phyloP scores from a whole-genome alignment of 2,329 filamentous ascomycete genomes.

The Calonectria pteridis region DNA sequence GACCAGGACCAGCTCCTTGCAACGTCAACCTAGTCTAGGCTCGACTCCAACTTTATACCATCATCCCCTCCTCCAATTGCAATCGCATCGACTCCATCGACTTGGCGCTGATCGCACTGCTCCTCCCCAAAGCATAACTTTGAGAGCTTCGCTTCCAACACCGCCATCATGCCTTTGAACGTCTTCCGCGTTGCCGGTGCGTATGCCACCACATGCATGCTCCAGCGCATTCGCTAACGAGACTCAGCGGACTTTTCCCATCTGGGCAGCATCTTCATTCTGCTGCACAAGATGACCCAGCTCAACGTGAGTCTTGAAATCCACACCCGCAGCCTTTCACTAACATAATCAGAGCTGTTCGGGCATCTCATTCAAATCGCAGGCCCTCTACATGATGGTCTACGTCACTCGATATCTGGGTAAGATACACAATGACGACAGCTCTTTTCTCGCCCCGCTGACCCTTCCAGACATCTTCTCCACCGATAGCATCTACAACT shows the following conservation, averaged over 20 bases:
- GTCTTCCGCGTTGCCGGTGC: conserved; percentile 69
- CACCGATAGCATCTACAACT: conserved; percentile 88
- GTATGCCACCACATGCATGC: conserved; percentile 35
- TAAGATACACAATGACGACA: conserved; percentile 50
- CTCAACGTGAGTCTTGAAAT: conserved; percentile 75
- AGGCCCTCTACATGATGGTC: conserved; percentile 93
- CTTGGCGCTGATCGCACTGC: conserved; percentile 34
- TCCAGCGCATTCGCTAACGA: conserved; percentile 37
- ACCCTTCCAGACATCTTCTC: conserved; percentile 80
- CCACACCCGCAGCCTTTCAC: conserved; percentile 35
- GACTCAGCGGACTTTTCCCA: conserved; percentile 91
- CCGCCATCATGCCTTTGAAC: conserved; percentile 63
- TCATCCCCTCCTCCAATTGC: conserved; percentile 34
- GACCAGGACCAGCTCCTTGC: conserved; percentile 38
- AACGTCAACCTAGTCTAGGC: conserved; percentile 29
- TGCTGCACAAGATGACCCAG: conserved; percentile 96
- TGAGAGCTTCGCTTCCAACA: conserved; percentile 32
- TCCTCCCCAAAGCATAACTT: conserved; percentile 12
- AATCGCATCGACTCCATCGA: conserved; percentile 17
- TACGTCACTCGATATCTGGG: conserved; percentile 94
- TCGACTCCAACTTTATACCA: conserved; percentile 27
- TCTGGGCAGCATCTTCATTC: conserved; percentile 91
- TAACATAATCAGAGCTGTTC: conserved; percentile 82
- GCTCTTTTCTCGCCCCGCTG: background rate
- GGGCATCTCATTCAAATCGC: conserved; percentile 98